Evolutionary conservation across 2,329 filamentous ascomycete genomes (phyloP).

Genomic region (Monosporascus sp.): DNA sequence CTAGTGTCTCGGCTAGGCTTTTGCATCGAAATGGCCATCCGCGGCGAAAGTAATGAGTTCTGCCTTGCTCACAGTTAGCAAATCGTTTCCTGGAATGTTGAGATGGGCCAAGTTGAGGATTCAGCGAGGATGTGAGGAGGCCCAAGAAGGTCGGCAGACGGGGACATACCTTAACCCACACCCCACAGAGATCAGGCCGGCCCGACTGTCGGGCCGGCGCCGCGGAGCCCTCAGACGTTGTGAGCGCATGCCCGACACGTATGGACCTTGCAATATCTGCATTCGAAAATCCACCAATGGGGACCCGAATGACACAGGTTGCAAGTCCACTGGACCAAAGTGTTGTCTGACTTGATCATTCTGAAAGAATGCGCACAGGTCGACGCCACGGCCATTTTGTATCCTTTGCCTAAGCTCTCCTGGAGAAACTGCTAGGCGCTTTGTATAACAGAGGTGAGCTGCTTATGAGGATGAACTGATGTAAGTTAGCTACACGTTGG

Average conservation of each 20-base stretch:
- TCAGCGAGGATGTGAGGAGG: background rate
- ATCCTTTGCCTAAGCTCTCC: slow-evolving; percentile 6
- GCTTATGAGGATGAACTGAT: background rate
- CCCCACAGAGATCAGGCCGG: slow-evolving; percentile 7
- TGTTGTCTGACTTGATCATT: slow-evolving; percentile 63
- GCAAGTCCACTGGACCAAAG: slow-evolving; percentile 61
- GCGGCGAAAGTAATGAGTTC: background rate
- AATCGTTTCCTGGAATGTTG: background rate
- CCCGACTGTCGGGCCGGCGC: slow-evolving; percentile 1
- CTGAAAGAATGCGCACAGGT: slow-evolving; percentile 59
- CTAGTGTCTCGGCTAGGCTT: background rate
- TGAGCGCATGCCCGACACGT: slow-evolving; percentile 56
- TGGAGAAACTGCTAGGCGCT: background rate
- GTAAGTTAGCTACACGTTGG: background rate
- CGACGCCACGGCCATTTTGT: slow-evolving; percentile 47
- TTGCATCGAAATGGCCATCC: background rate
- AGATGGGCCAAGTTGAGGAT: background rate
- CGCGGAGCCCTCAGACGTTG: slow-evolving; percentile 25
- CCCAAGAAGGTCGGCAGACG: background rate
- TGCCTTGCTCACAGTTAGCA: background rate
- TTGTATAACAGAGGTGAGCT: background rate
- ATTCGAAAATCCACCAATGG: slow-evolving; percentile 65
- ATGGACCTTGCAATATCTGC: slow-evolving; percentile 63
- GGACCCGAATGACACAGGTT: slow-evolving; percentile 59
- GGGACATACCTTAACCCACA: background rate